Conservation (phyloP, 768 basidiomycete genomes). For the Antrodiella citrinella region DNA sequence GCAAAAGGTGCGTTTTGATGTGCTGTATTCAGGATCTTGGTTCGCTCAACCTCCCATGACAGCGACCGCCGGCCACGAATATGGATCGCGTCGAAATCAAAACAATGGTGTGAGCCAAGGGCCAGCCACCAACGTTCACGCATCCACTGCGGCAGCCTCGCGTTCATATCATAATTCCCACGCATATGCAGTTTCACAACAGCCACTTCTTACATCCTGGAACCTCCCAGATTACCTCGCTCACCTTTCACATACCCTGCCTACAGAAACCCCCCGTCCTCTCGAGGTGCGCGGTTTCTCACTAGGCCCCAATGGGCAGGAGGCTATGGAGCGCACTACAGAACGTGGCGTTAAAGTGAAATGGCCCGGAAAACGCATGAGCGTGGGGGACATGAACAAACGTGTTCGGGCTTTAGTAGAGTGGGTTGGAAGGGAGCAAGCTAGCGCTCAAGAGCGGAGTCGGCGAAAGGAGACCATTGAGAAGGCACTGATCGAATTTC, state of each 20-base stretch:
- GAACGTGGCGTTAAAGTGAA: slow-evolving; percentile 83
- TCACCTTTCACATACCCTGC: slow-evolving; percentile 79
- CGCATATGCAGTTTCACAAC: slow-evolving; percentile 72
- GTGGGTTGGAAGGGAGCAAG: slow-evolving; percentile 89
- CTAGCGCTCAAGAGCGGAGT: slow-evolving; percentile 60
- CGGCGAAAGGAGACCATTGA: slow-evolving; percentile 63
- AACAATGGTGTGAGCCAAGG: slow-evolving; percentile 26
- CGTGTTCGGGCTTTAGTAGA: slow-evolving; percentile 84
- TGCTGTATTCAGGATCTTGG: slow-evolving; percentile 4
- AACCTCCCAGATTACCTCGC: slow-evolving; percentile 88
- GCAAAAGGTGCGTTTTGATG: slow-evolving; percentile 19
- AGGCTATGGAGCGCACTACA: slow-evolving; percentile 50
- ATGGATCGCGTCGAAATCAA: slow-evolving; percentile 42
- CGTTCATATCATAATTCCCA: slow-evolving; percentile 73
- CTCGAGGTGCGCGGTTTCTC: slow-evolving; percentile 57
- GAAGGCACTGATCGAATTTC: slow-evolving; percentile 35
- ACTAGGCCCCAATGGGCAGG: slow-evolving; percentile 34
- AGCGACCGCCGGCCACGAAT: slow-evolving; percentile 33
- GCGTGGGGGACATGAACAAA: slow-evolving; percentile 97
- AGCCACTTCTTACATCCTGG: slow-evolving; percentile 80
- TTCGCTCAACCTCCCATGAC: slow-evolving; percentile 7
- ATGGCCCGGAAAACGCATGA: slow-evolving; percentile 92
- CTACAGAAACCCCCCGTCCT: slow-evolving; percentile 65
- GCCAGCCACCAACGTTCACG: slow-evolving; percentile 27
- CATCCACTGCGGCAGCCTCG: slow-evolving; percentile 29